Evolutionary conservation across 345 rosid genomes (phyloP), one percentile per base, ranked within the genome.

Genomic region (Reutealis trisperma): DNA sequence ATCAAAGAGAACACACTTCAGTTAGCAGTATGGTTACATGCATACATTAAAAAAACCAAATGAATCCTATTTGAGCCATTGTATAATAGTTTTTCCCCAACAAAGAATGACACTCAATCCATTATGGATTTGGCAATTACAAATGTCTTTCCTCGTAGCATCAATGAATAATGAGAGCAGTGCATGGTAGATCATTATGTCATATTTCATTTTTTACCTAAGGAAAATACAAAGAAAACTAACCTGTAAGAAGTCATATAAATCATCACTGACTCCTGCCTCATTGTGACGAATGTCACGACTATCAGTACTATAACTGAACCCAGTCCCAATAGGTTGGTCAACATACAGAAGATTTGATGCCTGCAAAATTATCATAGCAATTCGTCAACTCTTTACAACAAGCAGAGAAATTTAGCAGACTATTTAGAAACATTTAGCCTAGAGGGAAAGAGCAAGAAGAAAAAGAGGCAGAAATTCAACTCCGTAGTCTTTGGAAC

Each of bases 261-360:
- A 86, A 84, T 94, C 98, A 80, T 89, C 78, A 70, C 99, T 90
- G 81, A 96, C 97, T 79, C 94, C 99, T 3, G 76, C 84, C 88
- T 96, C 99, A 69, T 85, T 85, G 63, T 94, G 99, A 70, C 93
- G 97, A 63, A 94, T 80, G 73, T 96, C 99, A 67, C 94, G 93
- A 69, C 78, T 83, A 75, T 96, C 99, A 49, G 97, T 86, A 9
- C 88, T 94, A 80, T 88, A 96, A 85, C 99, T 96, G 84, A 92
- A 96, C 57, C 99, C 99, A 80, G 99, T 96, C 30, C 99, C 99
- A 82, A 85, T 84, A 59, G 99, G 99, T 84, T 96, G 99, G 78
- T 96, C 99, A 75, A 96, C 94, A 72, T 91, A 96, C 34, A 96
- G 83, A 83, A 96, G 94, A 82, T 94, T 96, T 73, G 99, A 92